A percentile compares a stretch with the other conserved stretches of the same genome.
Conservation (phyloP, 768 basidiomycete species). For the Leccinum incarnatum region DNA sequence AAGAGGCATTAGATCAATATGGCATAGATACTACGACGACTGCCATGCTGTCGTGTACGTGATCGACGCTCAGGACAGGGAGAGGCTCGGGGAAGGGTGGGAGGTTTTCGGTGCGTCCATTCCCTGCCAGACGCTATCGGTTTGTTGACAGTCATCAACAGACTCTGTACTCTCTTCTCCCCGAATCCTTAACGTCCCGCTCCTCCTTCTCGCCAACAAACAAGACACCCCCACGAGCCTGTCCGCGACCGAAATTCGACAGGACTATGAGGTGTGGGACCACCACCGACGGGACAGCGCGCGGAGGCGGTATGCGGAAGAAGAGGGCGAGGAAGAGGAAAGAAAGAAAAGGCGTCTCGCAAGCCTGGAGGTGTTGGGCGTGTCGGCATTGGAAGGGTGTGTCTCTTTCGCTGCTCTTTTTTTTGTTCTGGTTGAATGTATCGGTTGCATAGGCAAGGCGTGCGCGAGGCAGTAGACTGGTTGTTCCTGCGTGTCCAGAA, state of each 20-base stretch:
- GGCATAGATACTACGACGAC: slow-evolving; percentile 93
- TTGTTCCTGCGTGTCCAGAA: slow-evolving; percentile 92
- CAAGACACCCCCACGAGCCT: slow-evolving; percentile 82
- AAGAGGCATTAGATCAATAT: slow-evolving; percentile 88
- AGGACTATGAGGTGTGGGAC: slow-evolving; percentile 87
- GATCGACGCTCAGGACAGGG: slow-evolving; percentile 89
- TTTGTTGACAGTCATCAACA: slow-evolving; percentile 21
- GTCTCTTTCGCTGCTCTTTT: slow-evolving; percentile 9
- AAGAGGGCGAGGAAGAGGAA: slow-evolving; percentile 44
- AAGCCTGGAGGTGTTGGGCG: slow-evolving; percentile 84
- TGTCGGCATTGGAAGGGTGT: slow-evolving; percentile 90
- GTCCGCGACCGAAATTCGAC: slow-evolving; percentile 86
- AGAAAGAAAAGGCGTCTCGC: slow-evolving; percentile 57
- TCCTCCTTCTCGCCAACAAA: slow-evolving; percentile 93
- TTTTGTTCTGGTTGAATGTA: not conserved
- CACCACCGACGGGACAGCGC: slow-evolving; percentile 71
- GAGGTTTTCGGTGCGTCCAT: slow-evolving; percentile 85
- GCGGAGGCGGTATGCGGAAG: slow-evolving; percentile 49
- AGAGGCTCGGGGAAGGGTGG: slow-evolving; percentile 91
- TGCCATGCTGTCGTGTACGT: slow-evolving; percentile 97
- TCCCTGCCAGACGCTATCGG: not conserved
- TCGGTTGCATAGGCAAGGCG: slow-evolving; percentile 62
- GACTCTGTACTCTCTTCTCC: slow-evolving; percentile 87
- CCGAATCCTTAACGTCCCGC: slow-evolving; percentile 85
- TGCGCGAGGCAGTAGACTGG: slow-evolving; percentile 91